A percentile compares a stretch with the other conserved stretches of the same genome.
Evolutionary conservation across 257 asterid genomes (phyloP).

Genomic region (Solanum virginianum): DNA sequence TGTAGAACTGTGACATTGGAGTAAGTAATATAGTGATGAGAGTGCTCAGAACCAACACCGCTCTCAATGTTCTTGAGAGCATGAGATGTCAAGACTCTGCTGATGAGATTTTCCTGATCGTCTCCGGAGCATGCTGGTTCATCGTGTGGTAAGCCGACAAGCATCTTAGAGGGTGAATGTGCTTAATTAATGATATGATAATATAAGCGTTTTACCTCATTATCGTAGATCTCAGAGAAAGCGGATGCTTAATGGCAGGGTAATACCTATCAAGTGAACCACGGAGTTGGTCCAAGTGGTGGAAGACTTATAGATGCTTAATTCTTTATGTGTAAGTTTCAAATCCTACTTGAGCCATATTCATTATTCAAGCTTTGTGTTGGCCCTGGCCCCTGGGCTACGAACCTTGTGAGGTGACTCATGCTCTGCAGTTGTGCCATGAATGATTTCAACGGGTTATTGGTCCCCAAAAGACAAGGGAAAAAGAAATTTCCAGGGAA

Average conservation of each 20-base stretch:
- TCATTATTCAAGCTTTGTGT: neutral
- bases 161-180: neutral
- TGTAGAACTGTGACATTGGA: neutral
- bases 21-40: neutral
- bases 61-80: neutral
- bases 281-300: neutral
- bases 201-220: neutral
- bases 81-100: neutral
- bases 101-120: neutral
- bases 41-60: neutral
- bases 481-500: neutral
- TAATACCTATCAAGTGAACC: neutral
- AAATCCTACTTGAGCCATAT: neutral
- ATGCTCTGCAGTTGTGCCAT: neutral
- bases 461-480: neutral
- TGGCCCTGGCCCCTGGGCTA: neutral
- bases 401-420: neutral
- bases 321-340: neutral
- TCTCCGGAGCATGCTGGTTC: neutral
- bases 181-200: neutral
- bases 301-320: neutral
- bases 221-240: neutral
- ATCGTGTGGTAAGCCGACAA: neutral
- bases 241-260: neutral
- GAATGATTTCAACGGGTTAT: neutral